Percentiles rank a stretch among this genome's conserved stretches.
Evolutionary conservation across 371 early-diverging fungal genomes (phyloP).

Genomic region (Cladochytrium tenue): DNA sequence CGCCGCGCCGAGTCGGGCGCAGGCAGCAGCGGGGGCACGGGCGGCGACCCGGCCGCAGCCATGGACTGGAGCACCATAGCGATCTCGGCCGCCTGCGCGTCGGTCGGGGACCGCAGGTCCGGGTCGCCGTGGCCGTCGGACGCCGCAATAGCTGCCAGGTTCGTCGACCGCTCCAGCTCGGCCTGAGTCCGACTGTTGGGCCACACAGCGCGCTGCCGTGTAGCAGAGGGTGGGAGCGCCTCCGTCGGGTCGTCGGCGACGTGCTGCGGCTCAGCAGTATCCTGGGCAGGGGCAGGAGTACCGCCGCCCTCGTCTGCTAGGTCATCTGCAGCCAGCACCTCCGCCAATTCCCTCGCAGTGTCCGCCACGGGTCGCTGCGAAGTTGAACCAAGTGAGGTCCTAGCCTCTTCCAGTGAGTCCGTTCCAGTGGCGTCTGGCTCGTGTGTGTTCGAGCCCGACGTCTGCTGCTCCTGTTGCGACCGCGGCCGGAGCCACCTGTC

Average conservation of each 20-base stretch:
- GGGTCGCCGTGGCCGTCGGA: background rate
- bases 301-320: background rate
- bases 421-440: background rate
- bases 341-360: background rate
- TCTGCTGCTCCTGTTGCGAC: background rate
- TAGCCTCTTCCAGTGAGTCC: no score
- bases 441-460: no score
- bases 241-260: background rate
- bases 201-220: background rate
- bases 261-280: no score
- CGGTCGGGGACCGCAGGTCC: background rate
- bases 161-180: no score
- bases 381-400: background rate
- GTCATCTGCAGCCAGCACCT: background rate
- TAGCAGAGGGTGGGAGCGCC: background rate
- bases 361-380: background rate
- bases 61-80: background rate
- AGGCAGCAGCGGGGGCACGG: background rate
- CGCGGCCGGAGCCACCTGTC: no score
- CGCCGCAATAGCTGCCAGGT: background rate
- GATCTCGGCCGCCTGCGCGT: background rate
- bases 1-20: background rate
- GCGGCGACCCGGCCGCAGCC: background rate
- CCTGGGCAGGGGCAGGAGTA: no score
- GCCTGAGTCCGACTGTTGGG: no score